Base-by-base conservation (phyloP, 805 yeast species). In the Schwanniomyces pseudopolymorphus region DNA sequence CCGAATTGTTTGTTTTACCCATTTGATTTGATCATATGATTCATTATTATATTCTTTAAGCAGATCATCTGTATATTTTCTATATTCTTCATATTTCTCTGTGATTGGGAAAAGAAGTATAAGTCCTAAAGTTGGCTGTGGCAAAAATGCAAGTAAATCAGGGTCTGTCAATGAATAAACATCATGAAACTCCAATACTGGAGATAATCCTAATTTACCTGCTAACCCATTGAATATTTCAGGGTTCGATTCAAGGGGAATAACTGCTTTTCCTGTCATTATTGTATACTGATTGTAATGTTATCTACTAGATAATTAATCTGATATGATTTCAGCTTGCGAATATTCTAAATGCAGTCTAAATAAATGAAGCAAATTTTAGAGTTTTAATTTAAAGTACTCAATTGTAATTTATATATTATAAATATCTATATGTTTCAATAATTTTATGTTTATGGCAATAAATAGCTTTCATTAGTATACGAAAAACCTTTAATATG, bases 211-310 rank as follows among this genome's bases (percentile, higher is more conserved):
- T 35, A 94, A 62, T 20, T 75, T 75, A 26, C 69, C 74, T 1
- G 90, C 87, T 55, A 89, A 83, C 0, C 70, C 70, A 7, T 86
- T 80, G 69, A 92, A 91, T 5, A 92, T 81, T 8, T 77, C 85
- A 0, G 99, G 99, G 56, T 90, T 89, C 6, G 95, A 87, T 62
- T 94, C 99, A 27, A 92, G 68, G 2, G 98, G 98, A 10, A 90
- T 83, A 13, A 88, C 92, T 11, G 63, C 46, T 44, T 52, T 57
- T 25, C 50, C 58, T 14, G 40, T 14, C 51, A 48, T 48, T 22
- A 11, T 43, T 13, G 33, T 13, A 28, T 28, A n/a, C n/a, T n/a
- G n/a, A n/a, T n/a, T n/a, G n/a, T n/a, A n/a, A n/a, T n/a, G n/a
- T n/a, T n/a, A n/a, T 31, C 17, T 31, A 14, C 5, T 14, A n/a